Base-by-base conservation (phyloP, 2,329 filamentous ascomycete species). In the Ophiostoma tasmaniense region DNA sequence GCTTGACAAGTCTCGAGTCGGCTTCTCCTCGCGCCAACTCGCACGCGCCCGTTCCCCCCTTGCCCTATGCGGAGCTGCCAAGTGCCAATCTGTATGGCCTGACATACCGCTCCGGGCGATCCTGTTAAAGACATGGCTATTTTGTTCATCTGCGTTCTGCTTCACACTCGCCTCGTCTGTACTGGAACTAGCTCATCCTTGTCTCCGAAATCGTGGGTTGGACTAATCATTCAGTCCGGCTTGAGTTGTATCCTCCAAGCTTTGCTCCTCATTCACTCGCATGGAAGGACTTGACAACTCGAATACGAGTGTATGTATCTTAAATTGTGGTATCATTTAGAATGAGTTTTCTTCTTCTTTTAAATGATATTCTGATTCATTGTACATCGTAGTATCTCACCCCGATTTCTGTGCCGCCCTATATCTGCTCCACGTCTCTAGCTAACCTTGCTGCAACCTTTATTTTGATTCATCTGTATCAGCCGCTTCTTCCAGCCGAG, bases 181-280 rank as follows among this genome's bases (percentile, higher is more conserved):
- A 22, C 50, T 25, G 17, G n/a, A 25, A 55, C 55, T 67, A 37
- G 50, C 30, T 25, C 55, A 68, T 70, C 67, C 71, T 69, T 69
- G 67, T 71, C 59, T 70, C 69, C 71, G 67, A 69, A 59, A 39
- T 50, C 30, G 68, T 66, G 66, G 30, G 61, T 50, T 66, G 22
- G 45, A 62, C 61, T 61, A 66, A 39, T 50, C n/a, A n/a, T 62
- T 17, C 62, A 55, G 55, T 50, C 39, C 65, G 42, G 22, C 35
- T 37, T 65, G 35, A 22, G 61, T 64, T 64, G 33, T 64, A 62
- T 62, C n/a, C 7, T 45, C 25, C 37, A 59, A 50, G 50, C 50
- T 55, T 25, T 55, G n/a, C 50, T 55, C 50, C 50, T 55, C 50
- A 55, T 55, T 25, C 25, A 25, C 50, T 55, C 50, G 50, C 50